phyloP scores from a whole-genome alignment of 305 asterid species.

The Rubia occidens region DNA sequence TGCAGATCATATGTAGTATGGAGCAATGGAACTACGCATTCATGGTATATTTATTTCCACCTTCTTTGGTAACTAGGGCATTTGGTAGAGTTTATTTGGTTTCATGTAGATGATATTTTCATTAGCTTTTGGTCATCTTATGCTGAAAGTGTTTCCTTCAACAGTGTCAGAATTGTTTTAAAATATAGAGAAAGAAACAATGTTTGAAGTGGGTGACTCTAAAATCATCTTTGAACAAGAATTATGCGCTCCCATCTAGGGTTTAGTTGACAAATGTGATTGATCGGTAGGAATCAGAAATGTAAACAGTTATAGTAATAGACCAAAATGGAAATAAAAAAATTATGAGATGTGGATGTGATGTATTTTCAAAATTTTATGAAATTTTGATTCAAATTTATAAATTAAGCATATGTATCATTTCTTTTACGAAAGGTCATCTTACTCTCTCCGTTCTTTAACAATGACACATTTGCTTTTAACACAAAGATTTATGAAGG shows the following conservation, averaged over 20 bases:
- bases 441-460: too few relatives aligned
- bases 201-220: neutral
- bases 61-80: neutral
- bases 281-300: too few relatives aligned
- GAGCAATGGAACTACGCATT: neutral
- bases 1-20: neutral
- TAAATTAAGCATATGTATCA: too few relatives aligned
- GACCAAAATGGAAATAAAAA: neutral
- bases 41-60: neutral
- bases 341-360: neutral
- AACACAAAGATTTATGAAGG: too few relatives aligned
- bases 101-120: neutral
- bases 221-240: neutral
- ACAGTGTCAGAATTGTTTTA: too few relatives aligned
- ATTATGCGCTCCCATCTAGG: too few relatives aligned
- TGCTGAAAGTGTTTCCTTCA: neutral
- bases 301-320: too few relatives aligned
- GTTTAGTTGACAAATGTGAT: too few relatives aligned
- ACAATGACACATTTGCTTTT: too few relatives aligned
- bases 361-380: too few relatives aligned
- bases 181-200: neutral
- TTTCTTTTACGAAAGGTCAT: too few relatives aligned
- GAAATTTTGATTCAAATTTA: too few relatives aligned
- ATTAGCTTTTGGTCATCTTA: neutral
- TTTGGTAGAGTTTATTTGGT: neutral